Conservation (phyloP, 305 asterid genomes). For the Caryopteris hybrid region DNA sequence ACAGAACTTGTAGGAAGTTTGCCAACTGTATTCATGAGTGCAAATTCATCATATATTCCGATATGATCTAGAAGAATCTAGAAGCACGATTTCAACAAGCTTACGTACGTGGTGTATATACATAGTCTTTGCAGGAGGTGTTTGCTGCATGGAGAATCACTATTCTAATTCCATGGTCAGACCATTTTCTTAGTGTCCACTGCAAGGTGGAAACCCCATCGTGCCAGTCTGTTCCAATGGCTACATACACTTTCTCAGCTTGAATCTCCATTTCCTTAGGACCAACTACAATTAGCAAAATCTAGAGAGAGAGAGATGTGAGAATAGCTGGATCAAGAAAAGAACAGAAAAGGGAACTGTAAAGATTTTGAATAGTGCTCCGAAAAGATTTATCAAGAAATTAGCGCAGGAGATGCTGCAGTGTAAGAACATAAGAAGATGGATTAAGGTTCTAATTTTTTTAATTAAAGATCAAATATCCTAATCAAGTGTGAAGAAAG, state of each 20-base stretch:
- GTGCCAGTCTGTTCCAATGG: constrained; percentile 47
- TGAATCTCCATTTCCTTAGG: constrained; percentile 29
- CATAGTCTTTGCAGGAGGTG: constrained; percentile 44
- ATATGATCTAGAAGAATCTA: background rate
- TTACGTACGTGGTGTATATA: constrained; percentile 62
- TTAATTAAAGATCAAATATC: too few relatives aligned
- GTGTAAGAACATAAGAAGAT: too few relatives aligned
- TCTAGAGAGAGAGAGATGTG: too few relatives aligned
- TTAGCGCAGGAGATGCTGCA: too few relatives aligned
- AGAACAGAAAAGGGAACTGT: too few relatives aligned
- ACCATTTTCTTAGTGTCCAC: constrained; percentile 55
- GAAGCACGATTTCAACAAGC: background rate
- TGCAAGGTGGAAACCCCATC: constrained; percentile 62
- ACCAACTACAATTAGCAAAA: too few relatives aligned
- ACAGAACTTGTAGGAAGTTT: constrained; percentile 52
- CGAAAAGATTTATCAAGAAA: too few relatives aligned
- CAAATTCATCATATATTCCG: background rate
- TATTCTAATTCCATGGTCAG: constrained; percentile 30
- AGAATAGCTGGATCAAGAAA: too few relatives aligned
- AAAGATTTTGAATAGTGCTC: too few relatives aligned
- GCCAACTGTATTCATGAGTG: constrained; percentile 40
- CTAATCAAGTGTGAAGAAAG: background rate
- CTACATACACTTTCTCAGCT: constrained; percentile 53
- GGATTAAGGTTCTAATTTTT: too few relatives aligned
- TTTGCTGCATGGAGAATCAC: constrained; percentile 50